Conservation (phyloP, 306 rosid genomes). For the Inga leiocalycina region DNA sequence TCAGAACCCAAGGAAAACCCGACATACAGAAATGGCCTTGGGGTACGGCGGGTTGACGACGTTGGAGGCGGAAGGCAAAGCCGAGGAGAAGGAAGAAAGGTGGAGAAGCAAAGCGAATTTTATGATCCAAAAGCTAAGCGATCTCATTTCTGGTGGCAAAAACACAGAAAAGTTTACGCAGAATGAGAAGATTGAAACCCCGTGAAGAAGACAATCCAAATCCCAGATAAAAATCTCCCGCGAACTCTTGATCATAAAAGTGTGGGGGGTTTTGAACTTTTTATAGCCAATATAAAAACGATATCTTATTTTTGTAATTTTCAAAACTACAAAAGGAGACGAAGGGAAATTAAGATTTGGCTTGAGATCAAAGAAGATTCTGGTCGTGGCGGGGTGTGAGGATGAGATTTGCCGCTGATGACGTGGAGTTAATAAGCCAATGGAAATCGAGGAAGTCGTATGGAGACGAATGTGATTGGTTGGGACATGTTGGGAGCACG, state of each 20-base stretch:
- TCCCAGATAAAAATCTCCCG: background rate
- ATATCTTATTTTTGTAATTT: too few species aligned
- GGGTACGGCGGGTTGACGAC: constrained; percentile 47
- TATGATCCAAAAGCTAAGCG: constrained; percentile 18
- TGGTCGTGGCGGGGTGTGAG: background rate
- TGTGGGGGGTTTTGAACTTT: too few species aligned
- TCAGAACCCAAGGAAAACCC: too few species aligned
- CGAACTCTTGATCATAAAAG: too few species aligned
- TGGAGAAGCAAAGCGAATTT: constrained; percentile 25
- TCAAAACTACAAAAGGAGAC: background rate
- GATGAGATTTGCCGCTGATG: constrained; percentile 40
- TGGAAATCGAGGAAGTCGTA: constrained; percentile 39
- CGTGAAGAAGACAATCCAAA: background rate
- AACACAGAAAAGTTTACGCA: background rate
- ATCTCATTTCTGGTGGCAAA: constrained; percentile 12
- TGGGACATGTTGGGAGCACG: constrained; percentile 39
- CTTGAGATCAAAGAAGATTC: background rate
- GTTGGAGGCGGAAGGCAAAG: constrained; percentile 48
- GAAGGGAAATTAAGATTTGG: background rate
- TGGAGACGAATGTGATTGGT: constrained; percentile 46
- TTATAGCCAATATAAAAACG: background rate
- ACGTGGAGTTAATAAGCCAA: constrained; percentile 63
- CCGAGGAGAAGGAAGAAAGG: constrained; percentile 23
- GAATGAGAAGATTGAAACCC: background rate
- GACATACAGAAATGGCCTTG: constrained; percentile 64